Evolutionary conservation across 352 stramenopile genomes (phyloP).

Genomic region (Globisporangium barbulae): DNA sequence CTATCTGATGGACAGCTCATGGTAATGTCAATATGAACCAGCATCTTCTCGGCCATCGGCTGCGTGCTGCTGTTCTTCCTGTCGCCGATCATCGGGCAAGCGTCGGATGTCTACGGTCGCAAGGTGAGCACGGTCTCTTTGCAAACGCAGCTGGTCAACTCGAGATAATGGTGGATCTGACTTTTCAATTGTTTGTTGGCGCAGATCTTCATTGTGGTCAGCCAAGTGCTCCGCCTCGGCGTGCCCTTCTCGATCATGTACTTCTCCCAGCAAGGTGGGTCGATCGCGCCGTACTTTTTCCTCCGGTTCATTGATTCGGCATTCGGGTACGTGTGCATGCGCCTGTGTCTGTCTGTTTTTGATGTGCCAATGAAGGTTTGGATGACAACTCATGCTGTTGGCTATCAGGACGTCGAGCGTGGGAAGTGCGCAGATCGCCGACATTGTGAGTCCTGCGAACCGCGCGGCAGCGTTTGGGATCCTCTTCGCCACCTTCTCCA

Average conservation of each 20-base stretch:
- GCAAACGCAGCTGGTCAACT: background rate
- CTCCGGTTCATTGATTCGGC: conserved; percentile 50
- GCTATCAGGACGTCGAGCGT: conserved; percentile 47
- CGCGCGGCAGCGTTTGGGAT: conserved; percentile 55
- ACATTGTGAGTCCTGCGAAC: conserved; percentile 51
- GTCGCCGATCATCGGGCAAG: conserved; percentile 66
- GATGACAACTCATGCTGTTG: background rate
- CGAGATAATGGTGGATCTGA: background rate
- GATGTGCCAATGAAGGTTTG: background rate
- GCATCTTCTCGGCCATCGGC: conserved; percentile 62
- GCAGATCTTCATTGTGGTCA: conserved; percentile 69
- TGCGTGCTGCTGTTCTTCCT: conserved; percentile 62
- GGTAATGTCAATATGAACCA: conserved; percentile 10
- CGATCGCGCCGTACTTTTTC: conserved; percentile 62
- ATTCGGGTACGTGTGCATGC: conserved; percentile 36
- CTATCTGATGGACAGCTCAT: background rate
- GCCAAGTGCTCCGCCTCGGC: conserved; percentile 52
- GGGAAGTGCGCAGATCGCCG: conserved; percentile 53
- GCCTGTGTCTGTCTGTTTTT: too few species aligned
- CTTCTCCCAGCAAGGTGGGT: conserved; percentile 49
- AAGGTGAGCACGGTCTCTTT: conserved; percentile 40
- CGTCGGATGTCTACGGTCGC: conserved; percentile 69
- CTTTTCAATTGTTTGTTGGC: background rate
- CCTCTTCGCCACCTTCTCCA: conserved; percentile 46
- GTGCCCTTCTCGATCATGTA: conserved; percentile 71